A percentile compares a stretch with the other conserved stretches of the same genome.
These are phyloP conservation scores for Pestalotiopsis sp. DNA, from an alignment of 2,329 filamentous ascomycete species.

Conservation along the genomic window DNA sequence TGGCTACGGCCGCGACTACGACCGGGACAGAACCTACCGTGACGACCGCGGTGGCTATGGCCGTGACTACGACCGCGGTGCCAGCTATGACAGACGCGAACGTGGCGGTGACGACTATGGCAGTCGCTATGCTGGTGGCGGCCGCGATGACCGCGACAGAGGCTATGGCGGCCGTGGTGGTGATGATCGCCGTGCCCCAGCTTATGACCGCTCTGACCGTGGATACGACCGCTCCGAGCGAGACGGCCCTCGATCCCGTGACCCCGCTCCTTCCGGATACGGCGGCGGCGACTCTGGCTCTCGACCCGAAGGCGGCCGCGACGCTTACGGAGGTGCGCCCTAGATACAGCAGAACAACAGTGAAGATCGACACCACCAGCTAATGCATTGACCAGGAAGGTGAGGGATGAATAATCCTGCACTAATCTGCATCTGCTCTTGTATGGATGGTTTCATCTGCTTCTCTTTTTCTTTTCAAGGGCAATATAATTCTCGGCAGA, in stretches of 20 bases:
- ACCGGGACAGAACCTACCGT: constrained; percentile 38
- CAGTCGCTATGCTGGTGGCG: constrained; percentile 28
- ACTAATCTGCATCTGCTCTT: constrained; percentile 6
- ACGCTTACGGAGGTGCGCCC: constrained; percentile 44
- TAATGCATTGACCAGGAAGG: constrained; percentile 27
- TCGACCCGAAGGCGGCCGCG: constrained; percentile 40
- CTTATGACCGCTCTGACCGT: constrained; percentile 50
- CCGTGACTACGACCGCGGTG: constrained; percentile 43
- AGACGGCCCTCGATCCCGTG: constrained; percentile 38
- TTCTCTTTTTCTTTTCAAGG: constrained; percentile 26
- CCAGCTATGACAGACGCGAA: constrained; percentile 36
- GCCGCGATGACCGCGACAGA: constrained; percentile 10
- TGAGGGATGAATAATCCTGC: constrained; percentile 17
- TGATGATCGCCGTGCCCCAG: constrained; percentile 31
- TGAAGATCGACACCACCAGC: constrained; percentile 20
- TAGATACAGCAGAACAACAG: constrained; percentile 23
- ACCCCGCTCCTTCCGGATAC: constrained; percentile 42
- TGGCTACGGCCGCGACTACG: constrained; percentile 44
- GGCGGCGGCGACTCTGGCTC: constrained; percentile 44
- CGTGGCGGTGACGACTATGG: constrained; percentile 33
- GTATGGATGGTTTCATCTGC: constrained; percentile 20
- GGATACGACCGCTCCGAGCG: constrained; percentile 52
- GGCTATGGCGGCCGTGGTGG: constrained; percentile 21
- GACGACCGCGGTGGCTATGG: constrained; percentile 36
- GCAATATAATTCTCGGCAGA: constrained; percentile 31